These are phyloP conservation scores for Plasmodium relictum DNA, from an alignment of 169 alveolate species.

Conservation along the genomic window DNA sequence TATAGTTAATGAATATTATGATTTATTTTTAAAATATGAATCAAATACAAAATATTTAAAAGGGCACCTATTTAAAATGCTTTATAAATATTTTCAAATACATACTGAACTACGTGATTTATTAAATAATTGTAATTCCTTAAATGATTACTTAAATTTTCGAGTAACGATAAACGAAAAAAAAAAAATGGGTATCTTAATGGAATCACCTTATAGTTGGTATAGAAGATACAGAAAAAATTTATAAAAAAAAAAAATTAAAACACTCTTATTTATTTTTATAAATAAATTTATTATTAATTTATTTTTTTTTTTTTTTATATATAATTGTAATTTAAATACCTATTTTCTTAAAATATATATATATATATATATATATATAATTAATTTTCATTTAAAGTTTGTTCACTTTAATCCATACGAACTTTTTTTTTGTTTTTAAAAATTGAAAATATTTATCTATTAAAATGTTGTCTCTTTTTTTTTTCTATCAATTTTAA, in stretches of 20 bases:
- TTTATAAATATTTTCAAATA: slow-evolving; percentile 59
- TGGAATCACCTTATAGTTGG: slow-evolving; percentile 55
- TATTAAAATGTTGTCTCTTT: too few species aligned
- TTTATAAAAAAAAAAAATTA: neutral
- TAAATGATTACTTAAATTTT: slow-evolving; percentile 56
- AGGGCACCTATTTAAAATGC: slow-evolving; percentile 60
- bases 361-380: neutral
- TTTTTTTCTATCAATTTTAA: too few species aligned
- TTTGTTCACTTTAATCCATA: too few species aligned
- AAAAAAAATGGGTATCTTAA: slow-evolving; percentile 17
- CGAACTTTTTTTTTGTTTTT: too few species aligned
- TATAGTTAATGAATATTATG: slow-evolving; percentile 67
- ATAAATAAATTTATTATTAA: neutral
- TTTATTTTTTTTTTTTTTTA: neutral
- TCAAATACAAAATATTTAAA: slow-evolving; percentile 70
- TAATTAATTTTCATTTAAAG: neutral
- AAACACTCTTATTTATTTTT: too few species aligned
- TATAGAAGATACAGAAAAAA: slow-evolving; percentile 61
- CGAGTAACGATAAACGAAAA: slow-evolving; percentile 20
- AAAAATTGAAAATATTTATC: too few species aligned
- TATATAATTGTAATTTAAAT: neutral
- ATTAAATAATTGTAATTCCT: slow-evolving; percentile 54
- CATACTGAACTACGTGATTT: slow-evolving; percentile 64
- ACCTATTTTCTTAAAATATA: neutral
- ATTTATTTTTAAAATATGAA: slow-evolving; percentile 66